phyloP scores from a whole-genome alignment of 2,329 filamentous ascomycete species.

The Dactylellina leptospora region DNA sequence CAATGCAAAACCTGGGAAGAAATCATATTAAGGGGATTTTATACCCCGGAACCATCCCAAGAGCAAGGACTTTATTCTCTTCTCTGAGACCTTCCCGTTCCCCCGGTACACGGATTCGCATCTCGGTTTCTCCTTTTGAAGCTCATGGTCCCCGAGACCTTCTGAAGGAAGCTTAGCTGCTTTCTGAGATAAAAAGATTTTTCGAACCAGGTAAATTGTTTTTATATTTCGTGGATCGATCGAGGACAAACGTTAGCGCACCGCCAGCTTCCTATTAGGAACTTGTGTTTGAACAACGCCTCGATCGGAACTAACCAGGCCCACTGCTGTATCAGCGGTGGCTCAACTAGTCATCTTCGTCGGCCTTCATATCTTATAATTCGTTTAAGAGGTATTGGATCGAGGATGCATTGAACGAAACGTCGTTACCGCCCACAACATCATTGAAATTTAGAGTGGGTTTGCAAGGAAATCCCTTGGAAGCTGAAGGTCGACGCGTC shows the following conservation, averaged over 20 bases:
- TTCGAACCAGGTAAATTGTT: slow-evolving; percentile 43
- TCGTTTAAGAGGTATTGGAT: too few relatives aligned
- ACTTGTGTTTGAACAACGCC: slow-evolving; percentile 25
- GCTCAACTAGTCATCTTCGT: slow-evolving; percentile 27
- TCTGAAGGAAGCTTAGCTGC: slow-evolving; percentile 18
- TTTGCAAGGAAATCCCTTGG: slow-evolving; percentile 41
- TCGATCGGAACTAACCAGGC: slow-evolving; percentile 20
- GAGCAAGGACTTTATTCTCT: slow-evolving; percentile 10
- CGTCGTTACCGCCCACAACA: not conserved
- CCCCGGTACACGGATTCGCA: slow-evolving; percentile 31
- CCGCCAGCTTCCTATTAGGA: not conserved
- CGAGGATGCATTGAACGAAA: not conserved
- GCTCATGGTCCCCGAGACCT: slow-evolving; percentile 8
- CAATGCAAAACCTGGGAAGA: slow-evolving; percentile 31
- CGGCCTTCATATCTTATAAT: too few relatives aligned
- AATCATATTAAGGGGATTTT: slow-evolving; percentile 36
- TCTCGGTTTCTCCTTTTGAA: slow-evolving; percentile 39
- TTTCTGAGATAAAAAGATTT: not conserved
- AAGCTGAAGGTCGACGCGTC: slow-evolving; percentile 13
- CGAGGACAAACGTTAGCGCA: slow-evolving; percentile 20
- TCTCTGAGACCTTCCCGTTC: slow-evolving; percentile 32
- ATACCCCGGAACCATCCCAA: slow-evolving; percentile 38
- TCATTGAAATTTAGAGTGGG: not conserved
- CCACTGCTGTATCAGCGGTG: slow-evolving; percentile 21
- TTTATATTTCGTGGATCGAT: slow-evolving; percentile 28